Conservation (phyloP, 139 green algal species). For the Tetraselmis chui region DNA sequence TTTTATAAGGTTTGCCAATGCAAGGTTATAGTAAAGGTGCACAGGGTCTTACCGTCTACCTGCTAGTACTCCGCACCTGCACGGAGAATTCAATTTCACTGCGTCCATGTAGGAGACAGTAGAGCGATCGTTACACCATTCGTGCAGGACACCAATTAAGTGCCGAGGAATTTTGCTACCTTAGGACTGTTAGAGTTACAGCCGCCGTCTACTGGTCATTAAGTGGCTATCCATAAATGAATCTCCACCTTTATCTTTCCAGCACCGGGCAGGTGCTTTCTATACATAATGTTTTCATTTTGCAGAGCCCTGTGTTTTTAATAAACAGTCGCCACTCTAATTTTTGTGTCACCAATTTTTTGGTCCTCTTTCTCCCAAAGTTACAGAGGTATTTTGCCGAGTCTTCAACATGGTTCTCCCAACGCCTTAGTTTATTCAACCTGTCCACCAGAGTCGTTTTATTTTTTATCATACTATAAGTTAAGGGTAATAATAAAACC, state of each 20-base stretch:
- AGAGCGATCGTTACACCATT: slow-evolving; percentile 18
- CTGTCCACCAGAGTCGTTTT: slow-evolving; percentile 66
- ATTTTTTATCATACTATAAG: slow-evolving; percentile 39
- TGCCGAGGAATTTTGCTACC: slow-evolving; percentile 34
- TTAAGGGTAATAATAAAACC: too few species aligned
- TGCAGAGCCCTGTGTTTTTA: slow-evolving; percentile 41
- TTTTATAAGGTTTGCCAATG: slow-evolving; percentile 21
- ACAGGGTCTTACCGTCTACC: slow-evolving; percentile 34
- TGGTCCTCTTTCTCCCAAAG: slow-evolving; percentile 47
- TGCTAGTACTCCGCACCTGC: slow-evolving; percentile 26
- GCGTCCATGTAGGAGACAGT: slow-evolving; percentile 26
- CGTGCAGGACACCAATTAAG: slow-evolving; percentile 27
- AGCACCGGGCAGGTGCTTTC: slow-evolving; percentile 31
- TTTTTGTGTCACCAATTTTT: slow-evolving; percentile 23
- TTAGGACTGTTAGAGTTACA: slow-evolving; percentile 28
- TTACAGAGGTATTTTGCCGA: slow-evolving; percentile 58
- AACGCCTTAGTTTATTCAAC: slow-evolving; percentile 52
- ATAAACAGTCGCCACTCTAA: slow-evolving; percentile 35
- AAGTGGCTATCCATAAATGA: slow-evolving; percentile 13
- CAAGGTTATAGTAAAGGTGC: slow-evolving; percentile 23
- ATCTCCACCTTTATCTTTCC: slow-evolving; percentile 19
- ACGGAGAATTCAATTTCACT: slow-evolving; percentile 37
- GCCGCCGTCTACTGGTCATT: slow-evolving; percentile 31
- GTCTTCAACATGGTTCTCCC: slow-evolving; percentile 58
- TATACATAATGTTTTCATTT: slow-evolving; percentile 14